phyloP scores from a whole-genome alignment of 129 eudicot species.

The Glebionis coronaria region DNA sequence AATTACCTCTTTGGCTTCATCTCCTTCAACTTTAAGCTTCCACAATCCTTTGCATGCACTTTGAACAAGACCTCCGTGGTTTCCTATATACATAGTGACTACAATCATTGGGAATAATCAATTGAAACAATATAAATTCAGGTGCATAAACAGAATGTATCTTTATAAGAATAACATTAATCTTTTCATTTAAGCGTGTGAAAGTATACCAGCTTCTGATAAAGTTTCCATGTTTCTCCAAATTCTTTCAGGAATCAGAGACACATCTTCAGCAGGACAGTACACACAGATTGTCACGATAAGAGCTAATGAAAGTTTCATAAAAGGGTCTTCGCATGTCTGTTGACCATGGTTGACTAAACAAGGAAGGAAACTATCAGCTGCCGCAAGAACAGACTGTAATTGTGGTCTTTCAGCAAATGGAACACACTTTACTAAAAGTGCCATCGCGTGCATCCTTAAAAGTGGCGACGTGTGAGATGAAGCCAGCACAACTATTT shows the following conservation, averaged over 20 bases:
- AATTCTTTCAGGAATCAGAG: conserved; percentile 63
- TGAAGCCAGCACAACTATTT: conserved; percentile 61
- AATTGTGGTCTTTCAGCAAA: conserved; percentile 55
- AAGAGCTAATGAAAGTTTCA: conserved; percentile 64
- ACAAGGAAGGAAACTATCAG: conserved; percentile 64
- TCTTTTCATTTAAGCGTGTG: conserved; percentile 12
- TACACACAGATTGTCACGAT: conserved; percentile 70
- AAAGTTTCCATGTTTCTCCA: conserved; percentile 78
- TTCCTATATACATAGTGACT: conserved; percentile 35
- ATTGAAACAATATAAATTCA: no score
- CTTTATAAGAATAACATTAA: no score
- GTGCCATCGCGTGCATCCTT: conserved; percentile 60
- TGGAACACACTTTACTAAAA: conserved; percentile 65
- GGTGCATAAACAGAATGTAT: no score
- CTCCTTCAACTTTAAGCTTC: conserved; percentile 60
- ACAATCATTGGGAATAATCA: not conserved
- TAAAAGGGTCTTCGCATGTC: conserved; percentile 65
- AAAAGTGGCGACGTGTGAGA: conserved; percentile 58
- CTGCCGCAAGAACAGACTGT: conserved; percentile 69
- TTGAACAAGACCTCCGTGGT: conserved; percentile 52
- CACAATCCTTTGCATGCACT: conserved; percentile 67
- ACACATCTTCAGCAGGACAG: conserved; percentile 78
- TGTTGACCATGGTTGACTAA: conserved; percentile 52
- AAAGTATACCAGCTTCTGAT: conserved; percentile 50
- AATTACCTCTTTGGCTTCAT: conserved; percentile 77